Base-by-base conservation (phyloP, 139 green algal genomes). In the Chlorella sp. region DNA sequence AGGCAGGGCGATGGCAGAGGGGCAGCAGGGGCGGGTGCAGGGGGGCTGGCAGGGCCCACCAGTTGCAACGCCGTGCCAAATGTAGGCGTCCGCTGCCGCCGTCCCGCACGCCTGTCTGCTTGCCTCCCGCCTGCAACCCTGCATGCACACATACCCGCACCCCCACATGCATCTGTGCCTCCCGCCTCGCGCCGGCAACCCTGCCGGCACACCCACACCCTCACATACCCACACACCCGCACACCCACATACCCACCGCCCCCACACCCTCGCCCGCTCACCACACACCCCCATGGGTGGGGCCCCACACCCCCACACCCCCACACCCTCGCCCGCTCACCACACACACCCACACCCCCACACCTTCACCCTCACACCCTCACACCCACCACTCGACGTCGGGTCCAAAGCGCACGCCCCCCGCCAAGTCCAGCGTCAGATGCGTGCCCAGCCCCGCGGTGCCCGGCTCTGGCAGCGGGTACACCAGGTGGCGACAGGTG, bases 381-480 rank as follows among this genome's bases (percentile, higher is more conserved):
- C 64, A 14, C 36, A 0, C 64, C 42, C 64, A 88, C 96, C 96
- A 99, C 90, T 99, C 95, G 37, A 99, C 96, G 89, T 99, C 96
- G 0, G 97, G 97, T 0, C 97, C 97, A 89, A 99, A 99, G n/a
- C 91, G 92, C 7, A 94, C 94, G 11, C 86, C 57, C 7, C 96
- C 97, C 3, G 83, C 93, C 81, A 99, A 37, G 88, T 98, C 97
- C 69, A 99, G 89, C 0, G 97, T 99, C 0, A 98, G 88, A 88
- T 99, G 97, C 5, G 96, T 91, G 75, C 97, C 97, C 73, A 99
- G 90, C 26, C 97, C 97, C 2, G 81, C 91, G 3, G 68, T 85
- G 39, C 95, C 95, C 0, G 92, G 83, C 88, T 96, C 93, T 5
- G 97, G 97, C 57, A 99, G 78, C 0, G 97, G 97, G 90, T 99